phyloP scores from a whole-genome alignment of 73 alveolate species.

The Effrenium voratum region DNA sequence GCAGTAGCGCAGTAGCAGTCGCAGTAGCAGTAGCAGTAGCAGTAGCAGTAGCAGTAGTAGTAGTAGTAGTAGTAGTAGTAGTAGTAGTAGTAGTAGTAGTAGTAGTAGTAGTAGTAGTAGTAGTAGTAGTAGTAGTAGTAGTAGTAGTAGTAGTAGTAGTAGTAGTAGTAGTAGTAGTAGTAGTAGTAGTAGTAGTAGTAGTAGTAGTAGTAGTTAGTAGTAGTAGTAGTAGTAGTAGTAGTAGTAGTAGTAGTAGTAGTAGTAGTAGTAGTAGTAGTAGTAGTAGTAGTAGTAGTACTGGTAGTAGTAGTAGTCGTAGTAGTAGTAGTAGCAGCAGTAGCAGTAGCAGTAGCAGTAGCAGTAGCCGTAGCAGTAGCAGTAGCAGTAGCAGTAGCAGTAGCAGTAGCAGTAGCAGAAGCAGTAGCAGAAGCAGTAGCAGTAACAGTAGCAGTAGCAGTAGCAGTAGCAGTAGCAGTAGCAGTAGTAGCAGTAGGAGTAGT shows the following conservation, averaged over 20 bases:
- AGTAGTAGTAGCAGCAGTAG: not conserved
- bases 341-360: not conserved
- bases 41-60: not conserved
- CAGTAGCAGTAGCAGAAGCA: not conserved
- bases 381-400: not conserved
- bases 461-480: not conserved
- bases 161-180: not conserved
- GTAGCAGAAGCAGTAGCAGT: not conserved
- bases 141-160: slow-evolving; percentile 3
- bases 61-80: not conserved
- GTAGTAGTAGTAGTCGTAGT: not conserved
- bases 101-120: not conserved
- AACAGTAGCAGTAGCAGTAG: not conserved
- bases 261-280: not conserved
- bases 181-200: too few species aligned
- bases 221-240: not conserved
- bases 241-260: not conserved
- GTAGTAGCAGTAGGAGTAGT: not conserved
- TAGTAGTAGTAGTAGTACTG: not conserved
- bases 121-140: not conserved
- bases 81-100: not conserved
- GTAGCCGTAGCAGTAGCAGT: not conserved
- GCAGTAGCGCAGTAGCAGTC: not conserved
- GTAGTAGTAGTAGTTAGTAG: not conserved
- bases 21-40: not conserved